Conservation (phyloP, 2,329 filamentous ascomycete genomes). For the Annulohypoxylon truncatum region DNA sequence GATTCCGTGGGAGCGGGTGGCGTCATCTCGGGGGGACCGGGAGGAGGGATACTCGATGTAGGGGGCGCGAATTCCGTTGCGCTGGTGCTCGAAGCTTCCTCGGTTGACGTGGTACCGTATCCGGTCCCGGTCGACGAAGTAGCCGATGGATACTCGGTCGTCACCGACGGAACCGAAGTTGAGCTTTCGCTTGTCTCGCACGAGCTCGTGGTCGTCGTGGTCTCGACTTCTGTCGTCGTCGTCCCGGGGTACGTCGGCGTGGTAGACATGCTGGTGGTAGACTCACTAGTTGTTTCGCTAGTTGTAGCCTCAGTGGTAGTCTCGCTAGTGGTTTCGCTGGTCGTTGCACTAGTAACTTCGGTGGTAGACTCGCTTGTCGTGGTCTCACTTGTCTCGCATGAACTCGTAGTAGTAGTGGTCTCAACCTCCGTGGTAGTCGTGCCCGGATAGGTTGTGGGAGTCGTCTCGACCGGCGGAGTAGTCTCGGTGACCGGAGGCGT, state of each 20-base stretch:
- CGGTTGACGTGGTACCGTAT: neutral
- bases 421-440: constrained; percentile 10
- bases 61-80: neutral
- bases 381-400: constrained; percentile 8
- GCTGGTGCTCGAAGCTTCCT: neutral
- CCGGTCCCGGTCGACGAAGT: constrained; percentile 3
- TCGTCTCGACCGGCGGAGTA: constrained; percentile 8
- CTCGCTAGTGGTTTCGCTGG: neutral
- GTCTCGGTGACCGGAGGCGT: neutral
- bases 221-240: neutral
- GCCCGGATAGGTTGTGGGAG: neutral
- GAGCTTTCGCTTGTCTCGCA: neutral
- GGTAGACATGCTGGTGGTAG: neutral
- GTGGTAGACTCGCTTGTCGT: neutral
- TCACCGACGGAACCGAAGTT: neutral
- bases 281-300: neutral
- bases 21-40: neutral
- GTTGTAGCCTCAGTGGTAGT: neutral
- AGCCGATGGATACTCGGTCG: neutral
- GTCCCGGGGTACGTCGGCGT: neutral
- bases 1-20: neutral
- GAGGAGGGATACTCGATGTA: neutral
- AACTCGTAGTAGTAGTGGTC: constrained; percentile 14
- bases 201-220: neutral
- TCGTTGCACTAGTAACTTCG: neutral